phyloP scores from a whole-genome alignment of 2,329 filamentous ascomycete species.

The Phaeosphaeriaceae sp. region DNA sequence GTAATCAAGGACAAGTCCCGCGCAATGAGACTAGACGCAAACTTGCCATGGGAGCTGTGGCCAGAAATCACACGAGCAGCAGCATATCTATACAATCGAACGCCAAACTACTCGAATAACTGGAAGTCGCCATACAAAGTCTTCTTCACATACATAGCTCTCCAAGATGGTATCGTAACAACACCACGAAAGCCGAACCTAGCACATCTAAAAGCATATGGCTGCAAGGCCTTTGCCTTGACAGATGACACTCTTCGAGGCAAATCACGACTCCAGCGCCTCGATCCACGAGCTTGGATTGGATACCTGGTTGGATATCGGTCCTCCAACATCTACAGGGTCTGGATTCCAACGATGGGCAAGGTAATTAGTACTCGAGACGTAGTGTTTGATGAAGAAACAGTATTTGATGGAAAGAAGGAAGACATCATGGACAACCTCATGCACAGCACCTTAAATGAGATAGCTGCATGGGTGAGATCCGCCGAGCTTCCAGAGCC shows the following conservation, averaged over 20 bases:
- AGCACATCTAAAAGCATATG: slow-evolving; percentile 12
- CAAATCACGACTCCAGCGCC: slow-evolving; percentile 7
- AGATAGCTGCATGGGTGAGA: slow-evolving; percentile 6
- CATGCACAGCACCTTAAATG: slow-evolving; percentile 6
- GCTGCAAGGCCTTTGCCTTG: slow-evolving; percentile 11
- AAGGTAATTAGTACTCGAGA: slow-evolving; percentile 8
- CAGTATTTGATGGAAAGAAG: background rate
- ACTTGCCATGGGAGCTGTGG: slow-evolving; percentile 10
- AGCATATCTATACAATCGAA: too few relatives aligned
- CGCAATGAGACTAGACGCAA: slow-evolving; percentile 6
- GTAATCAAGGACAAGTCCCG: slow-evolving; percentile 9
- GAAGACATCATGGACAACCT: slow-evolving; percentile 9
- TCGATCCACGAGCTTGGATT: slow-evolving; percentile 10
- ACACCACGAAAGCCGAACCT: slow-evolving; percentile 5
- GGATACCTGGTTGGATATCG: slow-evolving; percentile 10
- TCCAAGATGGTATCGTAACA: slow-evolving; percentile 2
- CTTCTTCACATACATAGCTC: too few relatives aligned
- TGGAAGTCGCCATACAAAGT: too few relatives aligned
- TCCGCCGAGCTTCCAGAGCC: background rate
- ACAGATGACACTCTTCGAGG: slow-evolving; percentile 3
- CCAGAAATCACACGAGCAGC: too few relatives aligned
- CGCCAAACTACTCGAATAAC: slow-evolving; percentile 11
- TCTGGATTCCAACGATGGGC: slow-evolving; percentile 6
- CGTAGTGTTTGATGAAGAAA: slow-evolving; percentile 9
- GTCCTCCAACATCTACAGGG: slow-evolving; percentile 6